Conservation (phyloP, 2,329 filamentous ascomycete species). For the Phialemoniopsis sp. region DNA sequence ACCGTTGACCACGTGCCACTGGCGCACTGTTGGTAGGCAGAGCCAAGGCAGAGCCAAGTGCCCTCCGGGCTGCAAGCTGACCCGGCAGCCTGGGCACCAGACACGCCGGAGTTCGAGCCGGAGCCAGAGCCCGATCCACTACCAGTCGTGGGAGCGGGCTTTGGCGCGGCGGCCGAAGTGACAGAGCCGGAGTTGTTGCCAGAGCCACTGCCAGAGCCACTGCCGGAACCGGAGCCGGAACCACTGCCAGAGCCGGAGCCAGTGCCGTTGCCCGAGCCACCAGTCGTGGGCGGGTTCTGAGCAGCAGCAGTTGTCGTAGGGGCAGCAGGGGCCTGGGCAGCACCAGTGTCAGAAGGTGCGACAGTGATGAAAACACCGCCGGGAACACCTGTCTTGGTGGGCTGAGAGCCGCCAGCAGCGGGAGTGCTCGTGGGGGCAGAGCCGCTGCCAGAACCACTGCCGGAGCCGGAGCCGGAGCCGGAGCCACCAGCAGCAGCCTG, state of each 20-base stretch:
- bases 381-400: conserved; percentile 5
- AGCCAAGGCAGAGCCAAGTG: conserved; percentile 43
- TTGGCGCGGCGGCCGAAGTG: conserved; percentile 12
- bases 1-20: conserved; percentile 38
- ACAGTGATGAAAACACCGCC: conserved; percentile 28
- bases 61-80: conserved; percentile 42
- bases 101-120: conserved; percentile 15
- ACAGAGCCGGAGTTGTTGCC: conserved; percentile 9
- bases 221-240: conserved; percentile 20
- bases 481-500: conserved; percentile 12
- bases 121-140: conserved; percentile 5
- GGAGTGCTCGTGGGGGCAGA: conserved; percentile 7
- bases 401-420: conserved; percentile 8
- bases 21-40: conserved; percentile 48
- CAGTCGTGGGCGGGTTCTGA: conserved; percentile 12
- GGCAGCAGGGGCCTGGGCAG: conserved; percentile 11
- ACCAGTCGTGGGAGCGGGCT: conserved; percentile 12
- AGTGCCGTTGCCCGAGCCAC: conserved; percentile 20
- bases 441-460: conserved; percentile 12
- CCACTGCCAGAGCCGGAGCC: conserved; percentile 13
- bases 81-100: conserved; percentile 29
- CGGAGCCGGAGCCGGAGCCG: conserved; percentile 14
- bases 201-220: conserved; percentile 13
- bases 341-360: conserved; percentile 14
- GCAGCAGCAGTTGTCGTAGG: conserved; percentile 3